Conservation (phyloP, 768 basidiomycete genomes). For the Leccinum incarnatum region DNA sequence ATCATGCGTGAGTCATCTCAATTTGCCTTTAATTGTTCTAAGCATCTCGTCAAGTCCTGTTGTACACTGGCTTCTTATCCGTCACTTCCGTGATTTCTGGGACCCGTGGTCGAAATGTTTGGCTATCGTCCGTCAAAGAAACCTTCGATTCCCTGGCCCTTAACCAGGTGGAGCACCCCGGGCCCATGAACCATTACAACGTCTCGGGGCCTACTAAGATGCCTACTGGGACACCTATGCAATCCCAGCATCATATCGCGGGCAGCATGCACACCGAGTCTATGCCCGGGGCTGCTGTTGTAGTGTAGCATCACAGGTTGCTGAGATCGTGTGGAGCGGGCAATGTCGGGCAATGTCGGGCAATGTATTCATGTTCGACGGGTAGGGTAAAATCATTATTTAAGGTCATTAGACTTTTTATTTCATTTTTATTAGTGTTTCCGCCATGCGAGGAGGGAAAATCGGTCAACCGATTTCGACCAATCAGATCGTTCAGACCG, state of each 20-base stretch:
- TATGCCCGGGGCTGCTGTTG: not conserved
- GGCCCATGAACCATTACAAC: conserved; percentile 15
- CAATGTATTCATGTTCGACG: not conserved
- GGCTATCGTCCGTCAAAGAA: conserved; percentile 34
- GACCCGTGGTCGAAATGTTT: conserved; percentile 29
- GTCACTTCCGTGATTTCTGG: conserved; percentile 27
- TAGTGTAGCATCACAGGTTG: not conserved
- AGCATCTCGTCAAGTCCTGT: conserved; percentile 27
- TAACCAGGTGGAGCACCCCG: conserved; percentile 9
- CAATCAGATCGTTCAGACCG: too few relatives aligned
- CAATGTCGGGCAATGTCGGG: not conserved
- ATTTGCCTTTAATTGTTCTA: not conserved
- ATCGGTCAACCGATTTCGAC: too few relatives aligned
- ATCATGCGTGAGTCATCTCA: conserved; percentile 27
- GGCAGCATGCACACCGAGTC: not conserved
- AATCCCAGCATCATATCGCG: not conserved
- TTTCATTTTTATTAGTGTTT: too few relatives aligned
- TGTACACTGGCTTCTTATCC: conserved; percentile 28
- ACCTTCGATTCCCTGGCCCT: conserved; percentile 15
- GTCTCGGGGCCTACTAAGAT: not conserved
- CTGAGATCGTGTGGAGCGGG: not conserved
- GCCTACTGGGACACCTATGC: not conserved
- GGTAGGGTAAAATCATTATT: not conserved
- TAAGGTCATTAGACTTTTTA: not conserved
- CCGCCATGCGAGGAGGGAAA: too few relatives aligned